phyloP scores from a whole-genome alignment of 352 stramenopile species.

The Phytopythium montanum region DNA sequence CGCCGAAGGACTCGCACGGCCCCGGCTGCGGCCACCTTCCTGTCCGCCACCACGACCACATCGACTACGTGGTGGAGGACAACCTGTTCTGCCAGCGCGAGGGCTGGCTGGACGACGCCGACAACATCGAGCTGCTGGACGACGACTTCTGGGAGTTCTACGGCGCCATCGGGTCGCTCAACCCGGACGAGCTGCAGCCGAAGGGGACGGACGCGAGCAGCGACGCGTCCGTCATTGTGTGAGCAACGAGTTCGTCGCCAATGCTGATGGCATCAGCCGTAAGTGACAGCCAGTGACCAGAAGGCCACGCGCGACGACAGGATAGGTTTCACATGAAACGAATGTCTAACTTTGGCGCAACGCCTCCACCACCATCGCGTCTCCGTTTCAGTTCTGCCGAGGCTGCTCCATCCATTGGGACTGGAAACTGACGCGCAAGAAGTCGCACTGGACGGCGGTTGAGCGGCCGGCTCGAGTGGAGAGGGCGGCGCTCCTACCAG shows the following conservation, averaged over 20 bases:
- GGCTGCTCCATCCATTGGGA: no score
- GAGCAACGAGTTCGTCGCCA: background rate
- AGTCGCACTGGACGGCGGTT: no score
- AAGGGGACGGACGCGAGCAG: background rate
- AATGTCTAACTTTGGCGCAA: no score
- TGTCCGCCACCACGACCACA: conserved; percentile 75
- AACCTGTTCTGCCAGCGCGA: conserved; percentile 71
- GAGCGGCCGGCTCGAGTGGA: no score
- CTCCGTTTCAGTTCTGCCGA: no score
- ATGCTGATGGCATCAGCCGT: no score
- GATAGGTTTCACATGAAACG: no score
- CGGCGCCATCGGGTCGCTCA: conserved; percentile 58
- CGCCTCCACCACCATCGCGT: no score
- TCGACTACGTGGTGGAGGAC: conserved; percentile 83
- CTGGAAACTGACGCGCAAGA: no score
- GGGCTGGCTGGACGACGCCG: conserved; percentile 44
- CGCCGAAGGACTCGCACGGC: conserved; percentile 40
- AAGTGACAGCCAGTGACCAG: no score
- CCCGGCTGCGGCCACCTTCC: conserved; percentile 68
- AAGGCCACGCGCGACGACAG: no score
- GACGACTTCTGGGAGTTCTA: conserved; percentile 87
- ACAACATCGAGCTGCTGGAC: conserved; percentile 62
- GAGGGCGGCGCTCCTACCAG: no score
- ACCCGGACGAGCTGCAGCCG: conserved; percentile 20
- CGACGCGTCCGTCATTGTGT: background rate